A percentile compares a stretch with the other conserved stretches of the same genome.
phyloP scores from a whole-genome alignment of 2,329 filamentous ascomycete species.

The Whalleya microplaca region DNA sequence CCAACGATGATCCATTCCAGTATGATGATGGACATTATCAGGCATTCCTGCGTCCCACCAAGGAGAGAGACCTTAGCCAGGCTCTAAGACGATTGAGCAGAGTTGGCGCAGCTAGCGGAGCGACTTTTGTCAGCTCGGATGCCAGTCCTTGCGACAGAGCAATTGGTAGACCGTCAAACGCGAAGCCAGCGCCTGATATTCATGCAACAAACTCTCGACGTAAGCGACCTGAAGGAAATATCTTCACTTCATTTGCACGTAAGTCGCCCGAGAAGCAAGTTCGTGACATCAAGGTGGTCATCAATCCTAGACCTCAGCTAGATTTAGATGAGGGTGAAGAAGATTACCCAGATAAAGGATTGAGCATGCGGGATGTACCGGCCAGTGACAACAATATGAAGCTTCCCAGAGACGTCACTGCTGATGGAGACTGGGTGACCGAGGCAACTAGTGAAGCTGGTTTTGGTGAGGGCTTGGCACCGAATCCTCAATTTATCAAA shows the following conservation, averaged over 20 bases:
- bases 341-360: neutral
- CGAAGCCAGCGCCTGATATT: neutral
- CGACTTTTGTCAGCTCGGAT: slow-evolving; percentile 28
- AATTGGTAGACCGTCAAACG: neutral
- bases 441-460: slow-evolving; percentile 39
- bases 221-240: slow-evolving; percentile 2
- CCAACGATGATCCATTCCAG: slow-evolving; percentile 49
- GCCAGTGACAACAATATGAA: neutral
- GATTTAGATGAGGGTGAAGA: neutral
- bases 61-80: slow-evolving; percentile 49
- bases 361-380: neutral
- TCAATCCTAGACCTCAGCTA: slow-evolving; percentile 10
- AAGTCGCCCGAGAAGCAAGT: slow-evolving; percentile 1
- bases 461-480: slow-evolving; percentile 13
- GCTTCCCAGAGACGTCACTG: slow-evolving; percentile 20
- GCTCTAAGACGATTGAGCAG: slow-evolving; percentile 40
- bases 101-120: slow-evolving; percentile 29
- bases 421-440: slow-evolving; percentile 45
- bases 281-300: slow-evolving; percentile 26
- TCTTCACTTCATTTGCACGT: slow-evolving; percentile 11
- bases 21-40: slow-evolving; percentile 48
- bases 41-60: slow-evolving; percentile 41
- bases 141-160: neutral
- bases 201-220: neutral
- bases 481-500: slow-evolving; percentile 18